Conservation (phyloP, 345 rosid species). For the Moringa oleifera region DNA sequence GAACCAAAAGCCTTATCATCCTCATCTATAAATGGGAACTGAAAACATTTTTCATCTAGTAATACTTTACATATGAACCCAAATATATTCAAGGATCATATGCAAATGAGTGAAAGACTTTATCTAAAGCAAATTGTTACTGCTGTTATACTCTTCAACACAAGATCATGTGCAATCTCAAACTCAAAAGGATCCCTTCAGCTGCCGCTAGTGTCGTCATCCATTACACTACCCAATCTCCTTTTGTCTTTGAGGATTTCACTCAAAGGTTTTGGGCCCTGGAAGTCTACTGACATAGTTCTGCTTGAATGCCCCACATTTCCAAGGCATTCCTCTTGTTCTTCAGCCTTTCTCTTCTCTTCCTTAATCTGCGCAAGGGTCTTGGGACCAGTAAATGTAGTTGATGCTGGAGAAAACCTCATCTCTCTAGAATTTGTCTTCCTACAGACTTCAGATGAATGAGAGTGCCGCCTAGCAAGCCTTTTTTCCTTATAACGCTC, state of each 20-base stretch:
- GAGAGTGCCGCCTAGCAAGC: slow-evolving; percentile 12
- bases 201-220: slow-evolving; percentile 4
- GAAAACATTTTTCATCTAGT: background rate
- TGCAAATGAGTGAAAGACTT: background rate
- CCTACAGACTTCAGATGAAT: slow-evolving; percentile 21
- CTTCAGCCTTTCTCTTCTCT: slow-evolving; percentile 35
- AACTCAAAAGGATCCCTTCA: slow-evolving; percentile 4
- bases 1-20: background rate
- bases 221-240: slow-evolving; percentile 8
- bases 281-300: slow-evolving; percentile 27
- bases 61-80: background rate
- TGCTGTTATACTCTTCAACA: background rate
- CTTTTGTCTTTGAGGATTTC: slow-evolving; percentile 50
- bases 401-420: slow-evolving; percentile 19
- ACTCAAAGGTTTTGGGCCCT: slow-evolving; percentile 47
- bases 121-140: background rate
- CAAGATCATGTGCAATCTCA: background rate
- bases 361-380: slow-evolving; percentile 48
- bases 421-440: slow-evolving; percentile 23
- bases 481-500: slow-evolving; percentile 21
- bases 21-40: background rate
- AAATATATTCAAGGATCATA: background rate
- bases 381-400: slow-evolving; percentile 44
- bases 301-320: slow-evolving; percentile 7
- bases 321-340: slow-evolving; percentile 1